Evolutionary conservation across 2,329 filamentous ascomycete genomes (phyloP).

Genomic region (Fusarium sp.): DNA sequence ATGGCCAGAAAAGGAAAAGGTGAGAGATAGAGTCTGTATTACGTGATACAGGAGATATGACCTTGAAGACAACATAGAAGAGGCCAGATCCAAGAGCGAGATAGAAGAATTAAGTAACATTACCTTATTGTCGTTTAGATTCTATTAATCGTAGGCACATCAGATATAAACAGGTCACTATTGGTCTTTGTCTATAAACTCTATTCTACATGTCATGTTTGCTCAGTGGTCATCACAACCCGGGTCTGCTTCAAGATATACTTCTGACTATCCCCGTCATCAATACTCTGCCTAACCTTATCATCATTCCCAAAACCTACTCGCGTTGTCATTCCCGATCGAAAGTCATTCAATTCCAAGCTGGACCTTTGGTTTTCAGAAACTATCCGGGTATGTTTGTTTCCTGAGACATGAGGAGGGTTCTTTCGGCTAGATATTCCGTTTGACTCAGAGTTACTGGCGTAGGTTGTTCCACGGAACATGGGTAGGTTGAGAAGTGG

Average conservation of each 20-base stretch:
- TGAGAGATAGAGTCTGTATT: too few relatives aligned
- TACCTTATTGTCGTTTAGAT: too few relatives aligned
- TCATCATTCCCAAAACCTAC: conserved; percentile 7
- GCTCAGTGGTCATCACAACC: conserved; percentile 18
- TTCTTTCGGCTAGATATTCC: conserved; percentile 11
- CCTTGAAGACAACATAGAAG: too few relatives aligned
- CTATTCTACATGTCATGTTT: neutral
- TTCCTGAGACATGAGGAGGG: neutral
- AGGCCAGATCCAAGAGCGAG: too few relatives aligned
- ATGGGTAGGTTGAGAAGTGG: conserved; percentile 36
- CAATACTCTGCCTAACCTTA: conserved; percentile 21
- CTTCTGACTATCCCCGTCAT: conserved; percentile 42
- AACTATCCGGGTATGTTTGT: neutral
- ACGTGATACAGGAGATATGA: too few relatives aligned
- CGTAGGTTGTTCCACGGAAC: conserved; percentile 27
- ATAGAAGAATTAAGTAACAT: too few relatives aligned
- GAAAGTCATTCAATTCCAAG: conserved; percentile 18
- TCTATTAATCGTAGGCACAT: too few relatives aligned
- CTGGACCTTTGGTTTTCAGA: neutral
- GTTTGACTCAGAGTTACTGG: conserved; percentile 12
- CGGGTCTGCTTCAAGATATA: conserved; percentile 41
- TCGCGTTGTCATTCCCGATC: neutral
- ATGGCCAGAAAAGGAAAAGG: too few relatives aligned
- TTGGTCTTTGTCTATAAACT: neutral
- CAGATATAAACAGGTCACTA: neutral